Evolutionary conservation across 2,329 filamentous ascomycete species (phyloP), one percentile per base, ranked within the genome.

Genomic region (Metarhizium sp.): DNA sequence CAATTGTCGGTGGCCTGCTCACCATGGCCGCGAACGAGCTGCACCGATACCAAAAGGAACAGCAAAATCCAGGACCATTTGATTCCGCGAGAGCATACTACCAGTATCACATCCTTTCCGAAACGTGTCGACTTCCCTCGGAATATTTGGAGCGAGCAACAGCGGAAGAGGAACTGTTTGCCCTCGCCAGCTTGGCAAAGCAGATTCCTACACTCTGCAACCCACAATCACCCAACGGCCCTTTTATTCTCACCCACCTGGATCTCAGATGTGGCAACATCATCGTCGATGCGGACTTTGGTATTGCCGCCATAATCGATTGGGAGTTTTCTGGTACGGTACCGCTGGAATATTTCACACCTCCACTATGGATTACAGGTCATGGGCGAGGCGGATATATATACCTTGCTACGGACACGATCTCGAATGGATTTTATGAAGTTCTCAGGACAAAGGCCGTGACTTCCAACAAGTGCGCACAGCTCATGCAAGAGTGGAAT

Each of bases 301-400:
- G 55, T 18, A 58, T 65, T 25, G 59, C 53, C 2, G 59, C 55
- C 42, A 53, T 66, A 48, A 58, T 67, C 40, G 64, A 66, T 48
- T 65, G 63, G 63, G 63, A 66, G 54, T 59, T 58, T 46, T 30
- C 57, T 3, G 43, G 56, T 25, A 58, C 54, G 38, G 49, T 61
- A 25, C 60, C 60, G 2, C 52, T 42, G 29, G 45, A 56, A 6
- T 43, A 59, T 4, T 61, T 58, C 20, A 56, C 52, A 36, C 60
- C 59, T n/a, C 60, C 60, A 4, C 32, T 59, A n/a, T 61, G 60
- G 59, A 52, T 57, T 52, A 59, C 60, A 2, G 56, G 56, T 25
- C 50, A 55, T 13, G 36, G 14, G 16, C 40, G n/a, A 18, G 4
- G 16, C 16, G 40, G 2, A 43, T 43, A 43, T 18, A 43, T 43